Conservation (phyloP, 2,329 filamentous ascomycete species). For the Coccinonectria pachysandricola region DNA sequence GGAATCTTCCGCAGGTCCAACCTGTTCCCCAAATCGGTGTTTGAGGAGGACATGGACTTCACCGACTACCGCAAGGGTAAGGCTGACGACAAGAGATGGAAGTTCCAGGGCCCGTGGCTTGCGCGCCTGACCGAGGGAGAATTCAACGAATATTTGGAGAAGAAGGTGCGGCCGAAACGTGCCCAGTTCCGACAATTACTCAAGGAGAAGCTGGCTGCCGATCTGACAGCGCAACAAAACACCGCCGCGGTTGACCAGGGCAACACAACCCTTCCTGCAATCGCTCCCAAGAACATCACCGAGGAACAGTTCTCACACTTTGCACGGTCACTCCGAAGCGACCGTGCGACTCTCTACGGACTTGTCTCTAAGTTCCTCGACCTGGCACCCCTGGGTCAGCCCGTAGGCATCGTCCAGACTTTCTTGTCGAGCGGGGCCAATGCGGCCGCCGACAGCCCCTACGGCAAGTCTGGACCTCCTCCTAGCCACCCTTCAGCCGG, state of each 20-base stretch:
- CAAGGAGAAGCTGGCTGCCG: conserved; percentile 35
- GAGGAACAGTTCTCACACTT: conserved; percentile 42
- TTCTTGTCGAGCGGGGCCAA: conserved; percentile 15
- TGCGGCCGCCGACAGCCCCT: conserved; percentile 29
- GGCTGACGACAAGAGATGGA: conserved; percentile 47
- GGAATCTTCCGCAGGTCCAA: conserved; percentile 9
- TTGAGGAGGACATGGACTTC: conserved; percentile 47
- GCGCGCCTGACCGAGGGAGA: conserved; percentile 51
- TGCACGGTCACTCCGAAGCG: conserved; percentile 40
- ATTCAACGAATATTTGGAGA: conserved; percentile 46
- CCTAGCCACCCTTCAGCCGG: conserved; percentile 52
- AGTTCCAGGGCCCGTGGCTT: conserved; percentile 57
- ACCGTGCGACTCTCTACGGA: conserved; percentile 40
- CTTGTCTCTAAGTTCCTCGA: conserved; percentile 52
- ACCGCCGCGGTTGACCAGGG: conserved; percentile 30
- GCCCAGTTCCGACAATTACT: conserved; percentile 45
- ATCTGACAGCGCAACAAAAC: conserved; percentile 30
- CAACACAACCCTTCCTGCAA: conserved; percentile 17
- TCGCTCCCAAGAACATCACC: conserved; percentile 30
- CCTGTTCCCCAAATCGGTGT: conserved; percentile 39
- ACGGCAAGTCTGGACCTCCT: conserved; percentile 45
- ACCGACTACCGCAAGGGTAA: conserved; percentile 31
- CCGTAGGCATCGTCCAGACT: conserved; percentile 18
- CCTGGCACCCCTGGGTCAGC: conserved; percentile 40
- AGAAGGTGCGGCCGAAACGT: conserved; percentile 42